A percentile compares a stretch with the other conserved stretches of the same genome.
phyloP scores from a whole-genome alignment of 148 eudicot genomes.

The Cornus florida region DNA sequence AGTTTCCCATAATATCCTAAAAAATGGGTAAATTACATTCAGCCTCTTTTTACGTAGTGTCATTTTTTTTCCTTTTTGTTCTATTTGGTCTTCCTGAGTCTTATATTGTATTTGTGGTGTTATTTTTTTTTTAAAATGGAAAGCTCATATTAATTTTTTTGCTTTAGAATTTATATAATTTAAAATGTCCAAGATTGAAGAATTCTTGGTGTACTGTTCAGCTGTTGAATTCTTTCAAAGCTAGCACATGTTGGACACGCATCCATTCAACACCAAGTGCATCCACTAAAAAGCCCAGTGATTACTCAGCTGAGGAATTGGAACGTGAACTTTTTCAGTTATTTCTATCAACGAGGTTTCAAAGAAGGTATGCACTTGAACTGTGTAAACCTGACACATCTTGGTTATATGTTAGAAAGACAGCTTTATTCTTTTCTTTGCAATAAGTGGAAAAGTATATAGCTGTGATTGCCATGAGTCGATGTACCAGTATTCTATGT shows the following conservation, averaged over 20 bases:
- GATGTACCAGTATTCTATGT: background rate
- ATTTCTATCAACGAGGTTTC: constrained; percentile 39
- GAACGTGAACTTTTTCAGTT: constrained; percentile 49
- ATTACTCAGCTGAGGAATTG: constrained; percentile 31
- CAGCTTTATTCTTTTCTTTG: background rate
- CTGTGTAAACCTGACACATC: background rate
- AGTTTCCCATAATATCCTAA: too few relatives aligned
- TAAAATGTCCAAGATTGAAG: background rate
- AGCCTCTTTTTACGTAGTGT: background rate
- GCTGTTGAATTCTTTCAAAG: constrained; percentile 52
- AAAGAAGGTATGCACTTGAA: constrained; percentile 41
- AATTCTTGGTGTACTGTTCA: constrained; percentile 29
- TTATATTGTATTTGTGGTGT: background rate
- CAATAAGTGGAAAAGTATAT: background rate
- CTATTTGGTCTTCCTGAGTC: background rate
- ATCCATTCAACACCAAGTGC: constrained; percentile 24
- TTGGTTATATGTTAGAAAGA: background rate
- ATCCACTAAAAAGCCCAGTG: constrained; percentile 31
- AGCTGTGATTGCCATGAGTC: background rate
- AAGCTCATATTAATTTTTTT: background rate
- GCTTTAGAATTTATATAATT: background rate
- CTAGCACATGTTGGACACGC: constrained; percentile 62
- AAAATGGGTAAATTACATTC: too few relatives aligned
- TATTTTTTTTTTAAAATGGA: background rate
- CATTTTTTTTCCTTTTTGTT: background rate